phyloP scores from a whole-genome alignment of 2,329 filamentous ascomycete genomes.

The Neocatenulostroma microsporum region DNA sequence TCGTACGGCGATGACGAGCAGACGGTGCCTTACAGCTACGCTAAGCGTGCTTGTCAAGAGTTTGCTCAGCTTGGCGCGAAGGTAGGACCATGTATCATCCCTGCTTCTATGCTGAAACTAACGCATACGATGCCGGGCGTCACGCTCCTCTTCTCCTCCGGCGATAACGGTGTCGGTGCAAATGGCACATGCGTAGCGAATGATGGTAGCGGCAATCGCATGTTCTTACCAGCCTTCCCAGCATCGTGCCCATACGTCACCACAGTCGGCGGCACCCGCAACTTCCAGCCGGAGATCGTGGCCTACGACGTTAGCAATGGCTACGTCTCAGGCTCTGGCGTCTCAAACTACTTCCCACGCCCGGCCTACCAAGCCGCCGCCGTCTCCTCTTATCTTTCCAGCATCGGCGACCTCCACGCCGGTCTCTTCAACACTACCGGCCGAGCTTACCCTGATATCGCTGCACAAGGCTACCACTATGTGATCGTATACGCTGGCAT shows the following conservation, averaged over 20 bases:
- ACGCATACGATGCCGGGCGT: too few relatives aligned
- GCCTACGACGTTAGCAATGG: conserved; percentile 34
- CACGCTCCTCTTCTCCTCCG: conserved; percentile 54
- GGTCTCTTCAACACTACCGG: conserved; percentile 40
- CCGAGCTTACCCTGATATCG: conserved; percentile 41
- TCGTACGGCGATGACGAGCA: conserved; percentile 64
- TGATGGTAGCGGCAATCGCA: conserved; percentile 36
- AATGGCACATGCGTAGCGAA: conserved; percentile 41
- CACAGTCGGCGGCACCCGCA: conserved; percentile 38
- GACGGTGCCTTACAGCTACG: conserved; percentile 53
- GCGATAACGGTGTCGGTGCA: conserved; percentile 53
- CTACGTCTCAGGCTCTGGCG: conserved; percentile 46
- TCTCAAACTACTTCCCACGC: conserved; percentile 39
- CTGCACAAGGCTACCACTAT: conserved; percentile 43
- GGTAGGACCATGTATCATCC: too few relatives aligned
- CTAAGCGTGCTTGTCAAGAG: conserved; percentile 54
- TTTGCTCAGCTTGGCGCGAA: conserved; percentile 60
- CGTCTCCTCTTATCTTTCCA: conserved; percentile 35
- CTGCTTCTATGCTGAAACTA: too few relatives aligned
- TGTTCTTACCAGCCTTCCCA: conserved; percentile 40
- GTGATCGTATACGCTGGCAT: conserved; percentile 28
- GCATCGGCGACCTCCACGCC: conserved; percentile 33
- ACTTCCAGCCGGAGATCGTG: conserved; percentile 39
- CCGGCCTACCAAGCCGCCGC: conserved; percentile 39
- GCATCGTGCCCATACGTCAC: conserved; percentile 43